Conservation (phyloP, 2,329 filamentous ascomycete genomes). For the Botryotinia globosa region DNA sequence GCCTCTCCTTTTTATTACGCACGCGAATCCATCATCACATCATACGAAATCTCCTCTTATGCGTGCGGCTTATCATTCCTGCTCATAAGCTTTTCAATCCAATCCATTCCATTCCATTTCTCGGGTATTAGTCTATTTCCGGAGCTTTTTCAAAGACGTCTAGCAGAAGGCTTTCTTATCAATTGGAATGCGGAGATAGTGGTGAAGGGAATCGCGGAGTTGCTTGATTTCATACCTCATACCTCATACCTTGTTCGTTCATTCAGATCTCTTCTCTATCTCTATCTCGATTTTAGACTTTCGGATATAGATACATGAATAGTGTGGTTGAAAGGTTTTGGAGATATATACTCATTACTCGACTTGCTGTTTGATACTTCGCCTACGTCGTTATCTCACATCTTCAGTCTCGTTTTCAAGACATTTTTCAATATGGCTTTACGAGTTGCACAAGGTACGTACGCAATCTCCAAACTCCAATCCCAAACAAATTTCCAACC, state of each 20-base stretch:
- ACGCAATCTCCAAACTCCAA: neutral
- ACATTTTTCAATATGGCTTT: conserved; percentile 29
- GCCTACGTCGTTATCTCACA: neutral
- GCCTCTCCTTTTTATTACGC: neutral
- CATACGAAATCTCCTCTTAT: neutral
- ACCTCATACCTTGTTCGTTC: neutral
- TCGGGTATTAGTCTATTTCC: neutral
- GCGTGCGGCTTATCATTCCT: neutral
- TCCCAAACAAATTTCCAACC: neutral
- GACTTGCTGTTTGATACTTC: neutral
- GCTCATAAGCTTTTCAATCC: neutral
- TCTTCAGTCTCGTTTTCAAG: neutral
- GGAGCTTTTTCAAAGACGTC: neutral
- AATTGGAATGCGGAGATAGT: neutral
- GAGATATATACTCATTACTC: neutral
- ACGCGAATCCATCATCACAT: neutral
- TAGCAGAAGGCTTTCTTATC: neutral
- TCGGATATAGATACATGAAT: neutral
- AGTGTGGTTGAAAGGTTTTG: neutral
- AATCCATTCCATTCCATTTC: neutral
- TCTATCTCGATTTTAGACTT: neutral
- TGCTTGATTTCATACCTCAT: neutral
- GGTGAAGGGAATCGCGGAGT: neutral
- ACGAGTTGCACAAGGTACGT: conserved; percentile 31
- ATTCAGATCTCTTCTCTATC: neutral